Evolutionary conservation across 1,284 basidiomycete genomes (phyloP).

Genomic region (Mrakiaceae sp.): DNA sequence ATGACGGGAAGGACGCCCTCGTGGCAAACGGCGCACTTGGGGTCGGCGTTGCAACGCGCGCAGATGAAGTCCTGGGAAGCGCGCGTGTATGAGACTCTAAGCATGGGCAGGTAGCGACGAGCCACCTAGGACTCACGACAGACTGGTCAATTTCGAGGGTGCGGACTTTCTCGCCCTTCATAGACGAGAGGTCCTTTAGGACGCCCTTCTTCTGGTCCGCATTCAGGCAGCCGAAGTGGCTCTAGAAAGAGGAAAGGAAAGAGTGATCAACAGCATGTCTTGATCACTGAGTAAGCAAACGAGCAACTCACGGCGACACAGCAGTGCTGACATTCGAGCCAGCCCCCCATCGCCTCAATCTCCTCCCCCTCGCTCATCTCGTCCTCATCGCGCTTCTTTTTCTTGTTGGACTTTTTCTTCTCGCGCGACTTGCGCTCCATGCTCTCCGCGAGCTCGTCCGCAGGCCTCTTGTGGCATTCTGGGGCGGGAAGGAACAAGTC

Average conservation of each 20-base stretch:
- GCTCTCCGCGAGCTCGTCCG: not conserved
- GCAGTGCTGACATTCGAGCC: slow-evolving; percentile 14
- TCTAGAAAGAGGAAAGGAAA: not conserved
- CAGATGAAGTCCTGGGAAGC: slow-evolving; percentile 5
- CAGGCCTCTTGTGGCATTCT: not conserved
- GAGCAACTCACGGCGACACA: slow-evolving; percentile 9
- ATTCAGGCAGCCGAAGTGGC: slow-evolving; percentile 14
- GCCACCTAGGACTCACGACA: not conserved
- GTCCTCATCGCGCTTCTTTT: slow-evolving; percentile 7
- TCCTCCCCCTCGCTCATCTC: slow-evolving; percentile 14
- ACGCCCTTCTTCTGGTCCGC: not conserved
- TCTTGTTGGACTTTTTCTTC: not conserved
- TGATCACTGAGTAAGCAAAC: not conserved
- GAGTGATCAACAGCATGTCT: no score
- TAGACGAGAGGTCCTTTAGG: not conserved
- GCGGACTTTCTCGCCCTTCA: not conserved
- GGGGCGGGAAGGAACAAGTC: not conserved
- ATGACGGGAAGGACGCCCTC: slow-evolving; percentile 1
- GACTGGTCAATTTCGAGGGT: slow-evolving; percentile 1
- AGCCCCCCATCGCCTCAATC: slow-evolving; percentile 15
- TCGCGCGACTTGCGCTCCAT: not conserved
- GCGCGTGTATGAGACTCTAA: no score
- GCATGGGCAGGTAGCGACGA: not conserved
- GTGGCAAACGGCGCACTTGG: slow-evolving; percentile 1
- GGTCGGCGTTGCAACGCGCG: not conserved